A percentile compares a stretch with the other conserved stretches of the same genome.
These are phyloP conservation scores for Hyphopichia pseudoburtonii DNA, from an alignment of 1,139 yeast genomes.

Conservation along the genomic window DNA sequence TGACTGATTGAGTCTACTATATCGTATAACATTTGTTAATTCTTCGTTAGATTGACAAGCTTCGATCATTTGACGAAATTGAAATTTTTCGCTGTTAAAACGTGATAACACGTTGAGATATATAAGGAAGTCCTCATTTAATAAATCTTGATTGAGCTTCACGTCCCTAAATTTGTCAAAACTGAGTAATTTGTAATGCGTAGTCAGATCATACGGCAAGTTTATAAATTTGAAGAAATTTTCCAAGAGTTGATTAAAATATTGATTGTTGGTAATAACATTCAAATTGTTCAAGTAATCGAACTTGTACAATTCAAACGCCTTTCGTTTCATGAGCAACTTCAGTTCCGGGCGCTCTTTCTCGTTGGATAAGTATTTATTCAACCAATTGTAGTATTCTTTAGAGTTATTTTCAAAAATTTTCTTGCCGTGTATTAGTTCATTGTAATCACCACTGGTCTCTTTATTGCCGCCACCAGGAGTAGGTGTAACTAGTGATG, in stretches of 20 bases:
- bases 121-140: conserved; percentile 29
- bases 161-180: conserved; percentile 19
- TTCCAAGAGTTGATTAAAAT: conserved; percentile 41
- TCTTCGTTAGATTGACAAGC: conserved; percentile 44
- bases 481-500: conserved; percentile 1
- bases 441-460: conserved; percentile 10
- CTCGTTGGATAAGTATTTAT: conserved; percentile 66
- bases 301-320: conserved; percentile 67
- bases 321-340: conserved; percentile 55
- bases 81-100: conserved; percentile 44
- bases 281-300: conserved; percentile 69
- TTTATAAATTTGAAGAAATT: conserved; percentile 38
- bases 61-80: conserved; percentile 45
- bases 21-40: conserved; percentile 32
- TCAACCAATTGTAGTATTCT: conserved; percentile 74
- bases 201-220: conserved; percentile 15
- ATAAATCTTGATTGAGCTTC: conserved; percentile 21
- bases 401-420: conserved; percentile 72
- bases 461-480: neutral
- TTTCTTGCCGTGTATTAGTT: conserved; percentile 34
- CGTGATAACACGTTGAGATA: conserved; percentile 36
- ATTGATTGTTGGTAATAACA: conserved; percentile 55
- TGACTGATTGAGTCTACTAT: conserved; percentile 26
- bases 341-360: conserved; percentile 64
- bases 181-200: conserved; percentile 17